Percentiles rank a stretch among this genome's conserved stretches.
These are phyloP conservation scores for Xylaria hypoxylon DNA, from an alignment of 2,329 filamentous ascomycete genomes.

Conservation along the genomic window DNA sequence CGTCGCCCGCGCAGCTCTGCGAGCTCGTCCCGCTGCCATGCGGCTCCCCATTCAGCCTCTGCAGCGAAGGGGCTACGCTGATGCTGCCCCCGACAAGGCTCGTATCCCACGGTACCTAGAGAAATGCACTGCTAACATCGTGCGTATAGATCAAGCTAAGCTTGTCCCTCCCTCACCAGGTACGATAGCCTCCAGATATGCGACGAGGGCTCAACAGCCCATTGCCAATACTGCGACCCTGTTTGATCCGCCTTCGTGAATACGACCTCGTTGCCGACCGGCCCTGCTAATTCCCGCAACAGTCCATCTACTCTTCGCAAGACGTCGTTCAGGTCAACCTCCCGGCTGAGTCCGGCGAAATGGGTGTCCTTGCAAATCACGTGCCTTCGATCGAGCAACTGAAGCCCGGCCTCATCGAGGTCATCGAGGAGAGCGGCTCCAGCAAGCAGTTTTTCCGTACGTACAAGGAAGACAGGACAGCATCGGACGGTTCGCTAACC, in stretches of 20 bases:
- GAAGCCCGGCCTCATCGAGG: constrained; percentile 94
- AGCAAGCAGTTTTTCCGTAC: constrained; percentile 98
- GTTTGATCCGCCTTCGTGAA: constrained; percentile 1
- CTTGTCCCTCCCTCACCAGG: constrained; percentile 97
- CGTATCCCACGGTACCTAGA: constrained; percentile 24
- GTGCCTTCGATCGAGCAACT: constrained; percentile 99
- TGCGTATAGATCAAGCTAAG: constrained; percentile 87
- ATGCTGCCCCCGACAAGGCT: constrained; percentile 84
- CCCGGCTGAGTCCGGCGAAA: constrained; percentile 96
- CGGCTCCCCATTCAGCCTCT: constrained; percentile 80
- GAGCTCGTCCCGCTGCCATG: constrained; percentile 82
- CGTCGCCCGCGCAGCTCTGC: constrained; percentile 88
- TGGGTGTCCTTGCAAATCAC: constrained; percentile 99
- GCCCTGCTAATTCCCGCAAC: constrained; percentile 64
- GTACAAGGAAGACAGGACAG: constrained; percentile 54
- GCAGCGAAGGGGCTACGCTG: constrained; percentile 91
- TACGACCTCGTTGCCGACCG: constrained; percentile 22
- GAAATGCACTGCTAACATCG: constrained; percentile 48
- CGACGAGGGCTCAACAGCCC: background rate
- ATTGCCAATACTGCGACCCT: background rate
- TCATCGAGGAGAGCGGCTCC: constrained; percentile 90
- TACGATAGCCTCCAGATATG: constrained; percentile 65
- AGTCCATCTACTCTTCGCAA: constrained; percentile 78
- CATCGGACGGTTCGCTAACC: constrained; percentile 35
- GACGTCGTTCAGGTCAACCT: constrained; percentile 96